Conservation (phyloP, 495 filamentous ascomycete species). For the Talaromyces ruber region DNA sequence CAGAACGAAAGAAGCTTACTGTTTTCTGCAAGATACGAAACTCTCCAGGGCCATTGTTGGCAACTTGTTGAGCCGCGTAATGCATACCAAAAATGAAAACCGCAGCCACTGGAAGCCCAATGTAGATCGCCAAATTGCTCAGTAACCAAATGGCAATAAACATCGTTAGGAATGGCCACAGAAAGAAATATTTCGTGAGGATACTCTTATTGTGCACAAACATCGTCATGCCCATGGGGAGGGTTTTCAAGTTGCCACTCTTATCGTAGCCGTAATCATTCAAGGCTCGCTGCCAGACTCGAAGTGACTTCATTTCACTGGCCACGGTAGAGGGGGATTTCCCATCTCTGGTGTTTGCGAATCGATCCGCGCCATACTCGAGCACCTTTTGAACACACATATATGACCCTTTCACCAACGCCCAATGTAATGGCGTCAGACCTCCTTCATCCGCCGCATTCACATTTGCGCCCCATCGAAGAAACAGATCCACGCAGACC, state of each 20-base stretch:
- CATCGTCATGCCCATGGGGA: constrained; percentile 40
- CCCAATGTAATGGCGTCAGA: constrained; percentile 93
- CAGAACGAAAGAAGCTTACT: constrained; percentile 36
- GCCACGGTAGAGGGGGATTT: constrained; percentile 82
- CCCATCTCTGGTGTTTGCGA: constrained; percentile 74
- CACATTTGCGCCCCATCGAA: constrained; percentile 92
- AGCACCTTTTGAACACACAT: constrained; percentile 83
- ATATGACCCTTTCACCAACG: constrained; percentile 81
- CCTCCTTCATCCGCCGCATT: constrained; percentile 85
- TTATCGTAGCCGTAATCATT: constrained; percentile 76
- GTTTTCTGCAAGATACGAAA: constrained; percentile 85
- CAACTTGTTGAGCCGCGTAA: constrained; percentile 65
- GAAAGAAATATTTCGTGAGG: constrained; percentile 81
- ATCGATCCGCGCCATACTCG: constrained; percentile 90
- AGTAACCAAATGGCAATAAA: constrained; percentile 62
- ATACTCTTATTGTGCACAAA: constrained; percentile 67
- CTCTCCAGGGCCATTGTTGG: constrained; percentile 72
- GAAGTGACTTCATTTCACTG: constrained; percentile 76
- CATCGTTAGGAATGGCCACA: constrained; percentile 75
- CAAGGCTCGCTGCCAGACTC: constrained; percentile 76
- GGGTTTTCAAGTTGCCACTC: constrained; percentile 59
- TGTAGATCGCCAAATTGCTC: constrained; percentile 63
- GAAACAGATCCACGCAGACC: constrained; percentile 81
- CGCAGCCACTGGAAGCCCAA: constrained; percentile 62
- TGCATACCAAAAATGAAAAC: constrained; percentile 64